Evolutionary conservation across 768 basidiomycete species (phyloP), one percentile per base, ranked within the genome.

Genomic region (Boletus rubropictus): DNA sequence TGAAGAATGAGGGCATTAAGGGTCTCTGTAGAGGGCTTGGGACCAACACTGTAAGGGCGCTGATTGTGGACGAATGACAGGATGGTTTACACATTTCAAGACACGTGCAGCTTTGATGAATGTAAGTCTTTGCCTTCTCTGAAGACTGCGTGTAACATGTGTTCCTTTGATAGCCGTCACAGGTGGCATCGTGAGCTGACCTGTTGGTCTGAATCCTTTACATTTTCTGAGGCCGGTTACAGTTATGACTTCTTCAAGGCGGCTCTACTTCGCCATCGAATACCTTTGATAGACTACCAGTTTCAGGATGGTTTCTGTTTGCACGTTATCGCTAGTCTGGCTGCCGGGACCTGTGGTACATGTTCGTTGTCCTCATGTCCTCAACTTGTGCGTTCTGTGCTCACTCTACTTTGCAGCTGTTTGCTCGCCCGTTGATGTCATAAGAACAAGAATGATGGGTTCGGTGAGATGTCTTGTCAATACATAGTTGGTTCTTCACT

Each of bases 231-330:
- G 14, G 12, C 11, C 20, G 34, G 14, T 50, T 44, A 31, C 53
- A 89, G 87, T 36, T 89, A 89, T 59, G 87, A 89, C 64, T 81
- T 77, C 60, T 82, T 88, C 73, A 89, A 89, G 63, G 58, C 73
- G 14, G 70, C 67, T 9, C 62, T 89, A 20, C 68, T 88, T 37
- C 66, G 66, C 39, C 60, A 71, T 46, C 76, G 69, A 7, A 58
- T 86, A 48, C 81, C 84, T 7, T 21, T 83, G 27, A 54, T 80
- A 12, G 64, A 82, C 47, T 80, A 78, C 55, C 78, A 82, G 59
- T 71, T 89, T 32, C 71, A 69, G 15, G 87, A 89, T 54, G 79
- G 76, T 53, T 67, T 89, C 46, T 58, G 77, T 12, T 69, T 88
- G n/a, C 87, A 89, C 52, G 72, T 80, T 2, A 65, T 78, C 24